Conservation (phyloP, 768 basidiomycete species). For the Trametes coccinea region DNA sequence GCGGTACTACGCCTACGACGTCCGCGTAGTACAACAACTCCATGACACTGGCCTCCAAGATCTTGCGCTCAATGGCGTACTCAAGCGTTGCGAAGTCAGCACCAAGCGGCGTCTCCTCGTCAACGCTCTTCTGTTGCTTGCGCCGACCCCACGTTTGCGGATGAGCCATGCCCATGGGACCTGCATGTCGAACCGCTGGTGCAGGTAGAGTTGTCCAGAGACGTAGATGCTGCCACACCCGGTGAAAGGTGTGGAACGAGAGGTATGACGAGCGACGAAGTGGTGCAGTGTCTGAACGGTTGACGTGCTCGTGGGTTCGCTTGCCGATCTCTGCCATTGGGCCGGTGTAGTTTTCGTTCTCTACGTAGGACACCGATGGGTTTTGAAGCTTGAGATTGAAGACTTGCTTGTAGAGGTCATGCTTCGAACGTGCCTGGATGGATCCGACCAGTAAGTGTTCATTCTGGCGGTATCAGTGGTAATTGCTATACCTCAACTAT, state of each 20-base stretch:
- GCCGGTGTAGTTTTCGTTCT: slow-evolving; percentile 74
- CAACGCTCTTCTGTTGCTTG: slow-evolving; percentile 37
- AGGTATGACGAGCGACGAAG: slow-evolving; percentile 33
- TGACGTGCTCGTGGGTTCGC: slow-evolving; percentile 55
- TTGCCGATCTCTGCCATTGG: slow-evolving; percentile 69
- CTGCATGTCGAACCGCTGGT: background rate
- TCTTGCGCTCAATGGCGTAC: slow-evolving; percentile 84
- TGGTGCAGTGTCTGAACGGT: slow-evolving; percentile 38
- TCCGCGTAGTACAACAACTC: slow-evolving; percentile 89
- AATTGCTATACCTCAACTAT: slow-evolving; percentile 52
- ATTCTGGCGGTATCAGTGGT: background rate
- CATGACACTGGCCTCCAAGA: slow-evolving; percentile 74
- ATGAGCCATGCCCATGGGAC: slow-evolving; percentile 15
- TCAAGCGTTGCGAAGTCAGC: slow-evolving; percentile 61
- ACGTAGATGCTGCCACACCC: slow-evolving; percentile 57
- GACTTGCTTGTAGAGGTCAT: slow-evolving; percentile 82
- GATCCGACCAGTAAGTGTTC: background rate
- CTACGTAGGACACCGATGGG: slow-evolving; percentile 62
- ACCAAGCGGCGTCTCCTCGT: slow-evolving; percentile 57
- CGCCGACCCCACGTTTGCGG: slow-evolving; percentile 28
- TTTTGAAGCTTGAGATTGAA: slow-evolving; percentile 70
- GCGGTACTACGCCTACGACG: slow-evolving; percentile 74
- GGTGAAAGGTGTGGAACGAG: slow-evolving; percentile 43
- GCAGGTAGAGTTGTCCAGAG: slow-evolving; percentile 21
- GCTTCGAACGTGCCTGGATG: slow-evolving; percentile 72